Percentiles rank a stretch among this genome's conserved stretches.
Evolutionary conservation across 768 basidiomycete species (phyloP).

Genomic region (Hemileccinum impolitum): DNA sequence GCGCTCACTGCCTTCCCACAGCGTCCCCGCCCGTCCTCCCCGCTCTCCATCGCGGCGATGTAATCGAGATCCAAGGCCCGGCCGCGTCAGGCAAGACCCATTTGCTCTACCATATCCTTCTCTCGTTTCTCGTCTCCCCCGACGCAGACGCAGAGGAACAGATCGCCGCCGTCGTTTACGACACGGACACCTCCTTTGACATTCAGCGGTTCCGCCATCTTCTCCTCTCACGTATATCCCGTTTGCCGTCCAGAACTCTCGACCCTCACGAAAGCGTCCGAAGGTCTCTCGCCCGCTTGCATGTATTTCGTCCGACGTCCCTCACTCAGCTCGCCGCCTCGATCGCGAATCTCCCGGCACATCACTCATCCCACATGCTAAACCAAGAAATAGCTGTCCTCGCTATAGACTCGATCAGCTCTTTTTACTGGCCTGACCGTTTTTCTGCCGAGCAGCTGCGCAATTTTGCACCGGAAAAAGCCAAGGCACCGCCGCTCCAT

Average conservation of each 20-base stretch:
- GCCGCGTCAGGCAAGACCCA: constrained; percentile 76
- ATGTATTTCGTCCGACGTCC: constrained; percentile 68
- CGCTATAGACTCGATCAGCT: constrained; percentile 70
- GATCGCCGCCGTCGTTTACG: constrained; percentile 64
- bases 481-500: constrained; percentile 34
- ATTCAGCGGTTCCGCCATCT: constrained; percentile 51
- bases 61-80: constrained; percentile 75
- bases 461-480: constrained; percentile 11
- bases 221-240: constrained; percentile 45
- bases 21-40: constrained; percentile 18
- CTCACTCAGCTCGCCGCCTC: constrained; percentile 68
- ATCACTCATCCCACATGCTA: constrained; percentile 47
- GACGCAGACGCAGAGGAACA: constrained; percentile 30
- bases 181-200: constrained; percentile 68
- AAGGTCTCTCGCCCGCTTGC: constrained; percentile 50
- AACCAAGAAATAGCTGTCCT: constrained; percentile 60
- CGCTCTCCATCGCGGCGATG: constrained; percentile 51
- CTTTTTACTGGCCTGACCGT: constrained; percentile 78
- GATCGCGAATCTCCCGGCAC: constrained; percentile 53
- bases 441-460: constrained; percentile 56
- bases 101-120: constrained; percentile 63
- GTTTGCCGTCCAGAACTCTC: constrained; percentile 15
- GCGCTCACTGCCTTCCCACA: constrained; percentile 27
- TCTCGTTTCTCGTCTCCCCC: constrained; percentile 54
- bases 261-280: constrained; percentile 31